Percentiles rank a stretch among this genome's conserved stretches.
Conservation (phyloP, 345 rosid species). For the Syzygium aromaticum region DNA sequence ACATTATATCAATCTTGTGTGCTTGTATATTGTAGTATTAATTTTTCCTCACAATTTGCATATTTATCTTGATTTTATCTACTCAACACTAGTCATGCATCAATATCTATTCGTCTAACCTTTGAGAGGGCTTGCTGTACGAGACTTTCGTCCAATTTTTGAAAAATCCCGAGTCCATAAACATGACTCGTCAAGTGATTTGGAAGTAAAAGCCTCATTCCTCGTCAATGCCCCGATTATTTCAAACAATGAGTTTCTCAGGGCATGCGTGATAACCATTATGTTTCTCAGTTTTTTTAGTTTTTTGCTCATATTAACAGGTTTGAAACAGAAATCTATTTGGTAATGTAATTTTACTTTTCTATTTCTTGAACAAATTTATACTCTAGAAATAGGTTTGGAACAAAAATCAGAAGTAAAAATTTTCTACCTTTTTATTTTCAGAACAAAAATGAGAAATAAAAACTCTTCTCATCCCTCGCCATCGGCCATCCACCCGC, state of each 20-base stretch:
- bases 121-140: neutral
- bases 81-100: neutral
- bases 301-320: no score
- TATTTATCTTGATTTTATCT: neutral
- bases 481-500: no score
- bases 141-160: neutral
- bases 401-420: no score
- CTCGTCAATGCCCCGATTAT: neutral
- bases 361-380: no score
- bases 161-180: neutral
- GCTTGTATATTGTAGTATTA: neutral
- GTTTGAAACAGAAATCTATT: no score
- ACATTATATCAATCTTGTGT: neutral
- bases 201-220: neutral
- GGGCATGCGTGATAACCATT: no score
- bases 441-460: no score
- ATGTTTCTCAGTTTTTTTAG: no score
- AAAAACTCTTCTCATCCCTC: no score
- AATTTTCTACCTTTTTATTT: no score
- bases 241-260: neutral
- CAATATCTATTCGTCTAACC: neutral
- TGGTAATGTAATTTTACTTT: no score
- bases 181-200: neutral
- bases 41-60: neutral
- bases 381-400: no score